A percentile compares a stretch with the other conserved stretches of the same genome.
These are phyloP conservation scores for Triglochin maritima DNA, from an alignment of 106 monocot species.

Conservation along the genomic window DNA sequence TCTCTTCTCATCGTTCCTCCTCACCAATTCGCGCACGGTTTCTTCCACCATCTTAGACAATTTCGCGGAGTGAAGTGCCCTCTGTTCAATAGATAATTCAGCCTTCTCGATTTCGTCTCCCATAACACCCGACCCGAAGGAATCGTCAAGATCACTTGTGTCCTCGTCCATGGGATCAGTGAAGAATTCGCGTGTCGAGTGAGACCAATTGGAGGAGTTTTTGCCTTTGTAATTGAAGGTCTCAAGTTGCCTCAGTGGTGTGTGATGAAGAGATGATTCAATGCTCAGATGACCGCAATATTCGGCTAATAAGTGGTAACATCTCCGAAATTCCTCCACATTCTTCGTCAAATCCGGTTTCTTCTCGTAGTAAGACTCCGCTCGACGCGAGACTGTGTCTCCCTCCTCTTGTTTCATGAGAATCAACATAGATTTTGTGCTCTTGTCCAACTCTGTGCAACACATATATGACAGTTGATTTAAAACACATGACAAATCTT, in stretches of 20 bases:
- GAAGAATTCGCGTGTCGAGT: no score
- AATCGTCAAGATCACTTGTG: background rate
- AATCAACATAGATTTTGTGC: slow-evolving; percentile 1
- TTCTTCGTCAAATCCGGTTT: slow-evolving; percentile 17
- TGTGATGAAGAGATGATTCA: slow-evolving; percentile 4
- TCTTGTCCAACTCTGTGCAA: slow-evolving; percentile 2
- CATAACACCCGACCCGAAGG: background rate
- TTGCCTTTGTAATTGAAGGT: background rate
- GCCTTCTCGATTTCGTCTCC: background rate
- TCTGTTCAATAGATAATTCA: background rate
- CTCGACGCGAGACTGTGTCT: slow-evolving; percentile 7
- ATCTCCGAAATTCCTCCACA: slow-evolving; percentile 15
- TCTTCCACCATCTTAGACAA: slow-evolving; percentile 12
- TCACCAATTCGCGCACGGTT: slow-evolving; percentile 10
- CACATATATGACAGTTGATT: no score
- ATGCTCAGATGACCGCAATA: slow-evolving; percentile 7
- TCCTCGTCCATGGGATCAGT: background rate
- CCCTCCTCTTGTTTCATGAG: slow-evolving; percentile 15
- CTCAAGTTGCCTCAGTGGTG: slow-evolving; percentile 1
- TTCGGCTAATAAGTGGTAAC: slow-evolving; percentile 14
- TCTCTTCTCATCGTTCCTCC: slow-evolving; percentile 15
- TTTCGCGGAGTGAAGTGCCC: background rate
- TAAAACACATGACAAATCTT: no score
- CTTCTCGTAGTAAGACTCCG: slow-evolving; percentile 29
- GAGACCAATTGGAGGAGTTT: no score